Evolutionary conservation across 108 stramenopile genomes (phyloP).

Genomic region (Nannochloropsis salina): DNA sequence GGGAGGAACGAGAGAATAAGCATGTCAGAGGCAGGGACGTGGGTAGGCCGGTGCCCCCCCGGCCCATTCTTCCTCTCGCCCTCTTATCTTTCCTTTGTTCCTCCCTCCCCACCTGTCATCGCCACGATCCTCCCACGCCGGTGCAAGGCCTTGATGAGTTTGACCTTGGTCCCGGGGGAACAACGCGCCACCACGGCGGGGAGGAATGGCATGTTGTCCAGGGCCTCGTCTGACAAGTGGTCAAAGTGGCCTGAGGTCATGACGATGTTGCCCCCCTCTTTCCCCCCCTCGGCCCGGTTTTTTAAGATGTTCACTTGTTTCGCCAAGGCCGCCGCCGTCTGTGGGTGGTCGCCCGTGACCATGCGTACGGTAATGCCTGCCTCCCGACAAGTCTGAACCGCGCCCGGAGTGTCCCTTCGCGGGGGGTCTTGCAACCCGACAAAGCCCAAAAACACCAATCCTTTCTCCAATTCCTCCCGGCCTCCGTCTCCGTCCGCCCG

Average conservation of each 20-base stretch:
- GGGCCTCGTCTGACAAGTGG: not conserved
- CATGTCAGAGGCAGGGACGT: no score
- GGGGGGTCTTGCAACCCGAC: constrained; percentile 56
- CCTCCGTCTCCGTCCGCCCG: not conserved
- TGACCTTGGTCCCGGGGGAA: constrained; percentile 49
- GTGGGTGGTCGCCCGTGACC: constrained; percentile 88
- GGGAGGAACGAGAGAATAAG: not conserved
- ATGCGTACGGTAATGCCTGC: constrained; percentile 84
- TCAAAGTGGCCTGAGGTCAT: not conserved
- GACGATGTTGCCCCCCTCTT: not conserved
- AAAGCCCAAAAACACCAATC: constrained; percentile 56
- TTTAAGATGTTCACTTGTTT: constrained; percentile 66
- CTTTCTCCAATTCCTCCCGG: constrained; percentile 21
- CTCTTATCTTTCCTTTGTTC: no score
- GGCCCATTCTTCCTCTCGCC: no score
- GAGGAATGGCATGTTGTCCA: not conserved
- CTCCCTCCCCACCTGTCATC: constrained; percentile 92
- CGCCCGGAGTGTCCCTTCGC: constrained; percentile 69
- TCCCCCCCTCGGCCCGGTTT: not conserved
- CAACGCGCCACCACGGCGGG: constrained; percentile 55
- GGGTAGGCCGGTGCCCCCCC: no score
- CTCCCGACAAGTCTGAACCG: constrained; percentile 69
- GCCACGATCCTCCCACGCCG: constrained; percentile 65
- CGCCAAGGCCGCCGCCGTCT: constrained; percentile 79
- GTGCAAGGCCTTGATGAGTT: constrained; percentile 82